These are phyloP conservation scores for Cyclanthera cordifolia DNA, from an alignment of 306 rosid genomes.

Conservation along the genomic window DNA sequence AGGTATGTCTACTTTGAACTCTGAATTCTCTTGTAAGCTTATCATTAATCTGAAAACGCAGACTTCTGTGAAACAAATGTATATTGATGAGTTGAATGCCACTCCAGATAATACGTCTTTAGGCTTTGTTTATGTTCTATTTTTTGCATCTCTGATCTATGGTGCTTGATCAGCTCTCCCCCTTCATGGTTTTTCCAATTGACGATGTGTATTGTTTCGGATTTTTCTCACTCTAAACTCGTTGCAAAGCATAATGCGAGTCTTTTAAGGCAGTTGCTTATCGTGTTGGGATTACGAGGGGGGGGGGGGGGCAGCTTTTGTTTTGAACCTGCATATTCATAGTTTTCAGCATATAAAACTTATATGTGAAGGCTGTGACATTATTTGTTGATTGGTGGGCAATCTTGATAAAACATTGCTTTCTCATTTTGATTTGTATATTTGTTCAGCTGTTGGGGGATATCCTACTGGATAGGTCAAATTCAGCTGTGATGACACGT, in stretches of 20 bases:
- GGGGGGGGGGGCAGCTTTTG: background rate
- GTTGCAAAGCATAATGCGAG: background rate
- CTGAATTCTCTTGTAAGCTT: background rate
- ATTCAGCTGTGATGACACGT: slow-evolving; percentile 89
- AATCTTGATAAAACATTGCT: background rate
- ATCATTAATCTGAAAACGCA: background rate
- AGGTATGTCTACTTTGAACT: slow-evolving; percentile 35
- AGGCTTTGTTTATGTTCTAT: background rate
- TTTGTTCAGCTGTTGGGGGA: slow-evolving; percentile 82
- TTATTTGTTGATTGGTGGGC: background rate
- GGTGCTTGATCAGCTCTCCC: background rate
- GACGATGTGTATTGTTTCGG: background rate
- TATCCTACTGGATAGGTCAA: slow-evolving; percentile 84
- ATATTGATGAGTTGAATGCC: background rate
- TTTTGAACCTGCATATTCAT: background rate
- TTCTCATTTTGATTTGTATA: background rate
- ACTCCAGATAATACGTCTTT: background rate
- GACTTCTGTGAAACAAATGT: background rate
- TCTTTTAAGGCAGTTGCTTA: background rate
- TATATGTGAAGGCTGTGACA: background rate
- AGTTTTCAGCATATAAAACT: background rate
- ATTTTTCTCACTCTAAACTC: background rate
- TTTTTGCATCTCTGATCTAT: background rate
- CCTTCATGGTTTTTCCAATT: background rate
- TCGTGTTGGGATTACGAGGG: background rate